Base-by-base conservation (phyloP, 1,284 basidiomycete genomes). In the Albatrellus sp. region DNA sequence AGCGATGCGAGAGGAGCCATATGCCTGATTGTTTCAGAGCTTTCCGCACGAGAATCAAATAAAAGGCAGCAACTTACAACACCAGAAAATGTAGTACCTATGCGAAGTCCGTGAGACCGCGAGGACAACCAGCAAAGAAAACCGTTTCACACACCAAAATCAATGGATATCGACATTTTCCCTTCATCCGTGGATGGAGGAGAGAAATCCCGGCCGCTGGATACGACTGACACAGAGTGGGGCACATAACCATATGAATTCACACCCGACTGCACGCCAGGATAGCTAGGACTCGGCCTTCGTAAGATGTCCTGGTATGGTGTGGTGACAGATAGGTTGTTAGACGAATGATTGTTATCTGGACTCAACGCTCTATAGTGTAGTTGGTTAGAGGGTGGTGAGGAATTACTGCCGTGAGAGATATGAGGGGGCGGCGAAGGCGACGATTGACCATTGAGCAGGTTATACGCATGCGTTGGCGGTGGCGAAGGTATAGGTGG, bases 71-170 rank as follows among this genome's bases (percentile, higher is more conserved):
- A 34, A 70, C 80, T 63, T 59, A 85, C 83, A 51, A 88, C 80
- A 49, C 84, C 84, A 35, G 84, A 86, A 61, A 86, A 87, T 1
- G 84, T 87, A 3, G 84, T 88, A 60, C 81, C 81, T 83, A 44
- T 29, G 29, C 35, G 42, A 42, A 47, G 47, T 24, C 24, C 7
- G 49, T 45, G 46, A 42, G 43, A 43, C 14, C 34, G 20, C 40
- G 34, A 8, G 44, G 44, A 44, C 41, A 39, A 32, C 41, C 40
- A 30, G 14, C 49, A 32, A 44, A 41, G 16, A 30, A 10, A 17
- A 34, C 13, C 36, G 14, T 7, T 24, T 24, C 7, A 62, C 70
- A 51, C 50, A 80, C 83, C 83, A 56, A 88, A 88, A 60, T 88
- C 85, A 51, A 88, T 83, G 3, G 81, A 75, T 19, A 88, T 69